These are phyloP conservation scores for Aquilaria malaccensis DNA, from an alignment of 345 rosid genomes.

Conservation along the genomic window DNA sequence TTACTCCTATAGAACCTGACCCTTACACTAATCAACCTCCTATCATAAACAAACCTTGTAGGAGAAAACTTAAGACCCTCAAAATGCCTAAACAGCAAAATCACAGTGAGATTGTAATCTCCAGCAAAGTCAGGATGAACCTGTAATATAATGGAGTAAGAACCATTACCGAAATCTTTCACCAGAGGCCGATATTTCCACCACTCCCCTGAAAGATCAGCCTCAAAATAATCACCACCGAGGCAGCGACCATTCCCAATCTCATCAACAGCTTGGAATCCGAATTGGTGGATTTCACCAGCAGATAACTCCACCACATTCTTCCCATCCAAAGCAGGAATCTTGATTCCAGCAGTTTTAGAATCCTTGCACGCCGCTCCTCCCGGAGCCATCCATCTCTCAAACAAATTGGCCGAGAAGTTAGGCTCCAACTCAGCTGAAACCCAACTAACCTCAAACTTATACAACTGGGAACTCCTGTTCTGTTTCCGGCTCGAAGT, in stretches of 20 bases:
- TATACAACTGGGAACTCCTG: too few species aligned
- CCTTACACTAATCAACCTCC: slow-evolving; percentile 27
- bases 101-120: slow-evolving; percentile 38
- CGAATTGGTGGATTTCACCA: slow-evolving; percentile 54
- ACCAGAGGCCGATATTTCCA: slow-evolving; percentile 55
- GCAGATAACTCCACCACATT: slow-evolving; percentile 45
- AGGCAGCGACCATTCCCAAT: slow-evolving; percentile 36
- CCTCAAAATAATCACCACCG: slow-evolving; percentile 58
- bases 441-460: slow-evolving; percentile 30
- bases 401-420: slow-evolving; percentile 39
- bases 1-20: slow-evolving; percentile 32
- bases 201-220: slow-evolving; percentile 50
- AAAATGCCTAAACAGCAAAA: slow-evolving; percentile 46
- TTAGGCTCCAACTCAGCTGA: slow-evolving; percentile 36
- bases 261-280: slow-evolving; percentile 54
- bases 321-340: slow-evolving; percentile 44
- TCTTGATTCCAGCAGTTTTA: slow-evolving; percentile 37
- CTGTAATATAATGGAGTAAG: slow-evolving; percentile 41
- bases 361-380: slow-evolving; percentile 57
- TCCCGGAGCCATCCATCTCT: slow-evolving; percentile 60
- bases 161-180: slow-evolving; percentile 51
- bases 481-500: too few species aligned
- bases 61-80: slow-evolving; percentile 49
- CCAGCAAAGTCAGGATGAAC: slow-evolving; percentile 64
- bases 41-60: slow-evolving; percentile 28